Conservation (phyloP, 2,329 filamentous ascomycete species). For the Trichophyton benhamiae region DNA sequence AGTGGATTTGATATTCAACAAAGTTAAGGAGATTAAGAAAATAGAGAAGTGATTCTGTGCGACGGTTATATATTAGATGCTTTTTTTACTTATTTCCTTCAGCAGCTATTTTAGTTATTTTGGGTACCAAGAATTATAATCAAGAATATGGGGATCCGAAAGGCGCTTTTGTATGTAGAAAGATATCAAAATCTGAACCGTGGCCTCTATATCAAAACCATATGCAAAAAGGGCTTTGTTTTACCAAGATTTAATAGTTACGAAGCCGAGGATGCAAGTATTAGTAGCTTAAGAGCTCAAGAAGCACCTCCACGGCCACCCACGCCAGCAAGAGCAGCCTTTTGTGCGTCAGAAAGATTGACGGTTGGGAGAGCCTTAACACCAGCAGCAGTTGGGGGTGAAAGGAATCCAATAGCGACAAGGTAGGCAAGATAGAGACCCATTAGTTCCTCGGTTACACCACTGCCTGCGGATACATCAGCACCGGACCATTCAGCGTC, state of each 20-base stretch:
- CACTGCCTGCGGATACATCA: slow-evolving; percentile 40
- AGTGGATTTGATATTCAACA: slow-evolving; percentile 47
- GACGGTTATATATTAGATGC: not conserved
- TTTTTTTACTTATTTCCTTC: not conserved
- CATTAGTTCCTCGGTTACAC: slow-evolving; percentile 46
- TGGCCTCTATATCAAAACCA: not conserved
- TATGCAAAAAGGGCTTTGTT: not conserved
- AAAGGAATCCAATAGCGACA: slow-evolving; percentile 48
- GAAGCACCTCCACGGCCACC: slow-evolving; percentile 35
- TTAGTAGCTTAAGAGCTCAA: slow-evolving; percentile 2
- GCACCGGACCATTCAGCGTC: slow-evolving; percentile 47
- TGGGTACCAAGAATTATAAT: not conserved
- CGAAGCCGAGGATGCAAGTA: not conserved
- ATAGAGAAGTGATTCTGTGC: not conserved
- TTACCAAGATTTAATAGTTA: not conserved
- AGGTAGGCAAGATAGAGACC: slow-evolving; percentile 50
- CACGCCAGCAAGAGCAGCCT: slow-evolving; percentile 34
- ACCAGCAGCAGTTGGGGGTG: slow-evolving; percentile 29
- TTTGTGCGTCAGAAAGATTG: slow-evolving; percentile 30
- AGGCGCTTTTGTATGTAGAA: not conserved
- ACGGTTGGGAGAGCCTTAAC: slow-evolving; percentile 31
- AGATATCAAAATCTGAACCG: not conserved
- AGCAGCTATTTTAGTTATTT: not conserved
- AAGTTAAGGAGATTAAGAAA: slow-evolving; percentile 11
- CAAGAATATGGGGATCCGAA: not conserved